Conservation (phyloP, 139 green algal genomes). For the Edaphochlamys debaryana region DNA sequence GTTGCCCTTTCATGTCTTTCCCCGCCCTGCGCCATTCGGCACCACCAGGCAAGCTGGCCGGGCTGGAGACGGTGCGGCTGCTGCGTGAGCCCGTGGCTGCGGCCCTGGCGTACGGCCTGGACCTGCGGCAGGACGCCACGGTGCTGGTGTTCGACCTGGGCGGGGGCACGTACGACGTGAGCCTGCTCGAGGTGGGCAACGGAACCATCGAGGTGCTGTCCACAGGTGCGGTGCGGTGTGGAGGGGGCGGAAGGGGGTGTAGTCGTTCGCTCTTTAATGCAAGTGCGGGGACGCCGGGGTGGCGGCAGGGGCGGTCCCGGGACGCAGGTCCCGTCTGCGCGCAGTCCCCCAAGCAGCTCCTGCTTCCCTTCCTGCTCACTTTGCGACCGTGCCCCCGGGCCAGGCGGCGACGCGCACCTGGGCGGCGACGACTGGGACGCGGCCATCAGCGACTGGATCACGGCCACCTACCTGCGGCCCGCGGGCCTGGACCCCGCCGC, state of each 20-base stretch:
- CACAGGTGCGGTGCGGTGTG: conserved; percentile 59
- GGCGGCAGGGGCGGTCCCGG: too few species aligned
- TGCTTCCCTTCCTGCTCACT: too few species aligned
- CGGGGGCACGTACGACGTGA: conserved; percentile 91
- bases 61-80: conserved; percentile 82
- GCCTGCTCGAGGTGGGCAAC: conserved; percentile 86
- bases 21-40: too few species aligned
- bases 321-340: too few species aligned
- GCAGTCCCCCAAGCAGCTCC: too few species aligned
- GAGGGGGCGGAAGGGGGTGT: not conserved
- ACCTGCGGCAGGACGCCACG: conserved; percentile 79
- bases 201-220: conserved; percentile 89
- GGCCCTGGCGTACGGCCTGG: conserved; percentile 89
- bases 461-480: conserved; percentile 59
- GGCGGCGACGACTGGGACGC: conserved; percentile 91
- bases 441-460: conserved; percentile 75
- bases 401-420: conserved; percentile 83
- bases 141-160: conserved; percentile 94
- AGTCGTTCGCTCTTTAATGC: too few species aligned
- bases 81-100: conserved; percentile 90
- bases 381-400: too few species aligned
- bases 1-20: too few species aligned
- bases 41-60: conserved; percentile 73
- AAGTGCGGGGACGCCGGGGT: too few species aligned
- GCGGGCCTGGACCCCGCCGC: conserved; percentile 36